Evolutionary conservation across 2,329 filamentous ascomycete species (phyloP), one percentile per base, ranked within the genome.

Genomic region (Sphaceloma murrayae): DNA sequence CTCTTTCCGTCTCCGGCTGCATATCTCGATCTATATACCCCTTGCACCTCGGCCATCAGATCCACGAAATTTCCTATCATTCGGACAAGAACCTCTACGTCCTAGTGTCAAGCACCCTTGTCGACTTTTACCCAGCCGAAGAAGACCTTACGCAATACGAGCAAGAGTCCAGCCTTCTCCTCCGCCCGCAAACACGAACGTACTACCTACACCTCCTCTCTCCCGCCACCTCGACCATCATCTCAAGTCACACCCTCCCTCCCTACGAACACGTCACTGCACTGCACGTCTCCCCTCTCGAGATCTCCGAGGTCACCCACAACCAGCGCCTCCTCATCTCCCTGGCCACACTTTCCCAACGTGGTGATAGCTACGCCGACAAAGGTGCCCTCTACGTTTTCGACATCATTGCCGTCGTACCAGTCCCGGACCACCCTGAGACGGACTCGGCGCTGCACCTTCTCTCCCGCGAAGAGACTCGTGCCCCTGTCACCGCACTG

Each of bases 361-460:
- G 82, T 48, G 91, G 91, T 30, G 91, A 98, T 63, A 91, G 96
- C 56, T 75, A 94, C 46, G 81, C 88, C 1, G 82, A 87, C 0
- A 78, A 84, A 34, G 91, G 91, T 2, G 77, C 82, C 30, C 76
- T 98, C 29, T 87, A 91, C 55, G 84, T 96, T 36, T 94, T 91
- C 56, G 88, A 95, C 56, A 76, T 98, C 21, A 87, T 94, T 47
- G 77, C 81, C 24, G 91, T 98, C 22, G 89, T 95, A 1, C 89
- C 91, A 0, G 81, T 95, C 50, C 87, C 87, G 0, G 85, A 79
- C 13, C 76, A 76, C 5, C 85, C 87, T 0, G 88, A 95, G 61
- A 94, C 85, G 1, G 84, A 87, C 61, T 81, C 79, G 52, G 85
- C 80, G 53, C 70, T 98, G 24, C 93, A 94, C 59, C 74, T 93